Conservation (phyloP, 1,284 basidiomycete species). For the Tremellales sp. region DNA sequence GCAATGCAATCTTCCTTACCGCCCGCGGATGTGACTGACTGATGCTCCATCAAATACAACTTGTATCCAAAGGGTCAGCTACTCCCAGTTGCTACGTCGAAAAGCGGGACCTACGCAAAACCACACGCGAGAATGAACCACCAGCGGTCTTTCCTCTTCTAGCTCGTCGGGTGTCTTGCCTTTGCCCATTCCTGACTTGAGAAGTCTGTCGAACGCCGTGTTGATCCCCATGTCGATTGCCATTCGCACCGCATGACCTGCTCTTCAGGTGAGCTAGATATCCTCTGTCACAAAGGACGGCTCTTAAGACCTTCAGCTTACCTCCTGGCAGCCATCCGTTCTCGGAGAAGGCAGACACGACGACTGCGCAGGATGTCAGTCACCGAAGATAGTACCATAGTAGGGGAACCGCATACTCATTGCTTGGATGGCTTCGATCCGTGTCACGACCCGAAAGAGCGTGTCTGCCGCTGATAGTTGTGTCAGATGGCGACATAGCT, state of each 20-base stretch:
- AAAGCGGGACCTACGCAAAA: slow-evolving; percentile 56
- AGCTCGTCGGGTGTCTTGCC: slow-evolving; percentile 56
- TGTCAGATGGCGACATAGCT: background rate
- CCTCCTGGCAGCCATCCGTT: slow-evolving; percentile 81
- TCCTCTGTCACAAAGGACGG: background rate
- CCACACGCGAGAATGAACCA: slow-evolving; percentile 78
- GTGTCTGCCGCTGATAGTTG: slow-evolving; percentile 61
- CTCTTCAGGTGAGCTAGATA: background rate
- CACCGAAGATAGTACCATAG: slow-evolving; percentile 5
- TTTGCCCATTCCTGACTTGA: slow-evolving; percentile 65
- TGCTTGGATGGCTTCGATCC: slow-evolving; percentile 80
- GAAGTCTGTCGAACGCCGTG: slow-evolving; percentile 78
- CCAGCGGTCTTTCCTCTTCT: slow-evolving; percentile 69
- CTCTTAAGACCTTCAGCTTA: slow-evolving; percentile 1
- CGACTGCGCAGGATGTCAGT: slow-evolving; percentile 52
- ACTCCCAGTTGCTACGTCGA: background rate
- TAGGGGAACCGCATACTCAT: slow-evolving; percentile 63
- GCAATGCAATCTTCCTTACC: slow-evolving; percentile 3
- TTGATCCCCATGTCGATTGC: slow-evolving; percentile 87
- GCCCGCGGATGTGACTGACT: slow-evolving; percentile 56
- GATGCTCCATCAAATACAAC: slow-evolving; percentile 85
- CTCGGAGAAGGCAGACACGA: slow-evolving; percentile 85
- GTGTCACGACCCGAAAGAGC: slow-evolving; percentile 73
- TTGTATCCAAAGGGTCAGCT: slow-evolving; percentile 6
- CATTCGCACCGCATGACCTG: slow-evolving; percentile 85